A percentile compares a stretch with the other conserved stretches of the same genome.
phyloP scores from a whole-genome alignment of 73 alveolate species.

The Paramecium pentaurelia region DNA sequence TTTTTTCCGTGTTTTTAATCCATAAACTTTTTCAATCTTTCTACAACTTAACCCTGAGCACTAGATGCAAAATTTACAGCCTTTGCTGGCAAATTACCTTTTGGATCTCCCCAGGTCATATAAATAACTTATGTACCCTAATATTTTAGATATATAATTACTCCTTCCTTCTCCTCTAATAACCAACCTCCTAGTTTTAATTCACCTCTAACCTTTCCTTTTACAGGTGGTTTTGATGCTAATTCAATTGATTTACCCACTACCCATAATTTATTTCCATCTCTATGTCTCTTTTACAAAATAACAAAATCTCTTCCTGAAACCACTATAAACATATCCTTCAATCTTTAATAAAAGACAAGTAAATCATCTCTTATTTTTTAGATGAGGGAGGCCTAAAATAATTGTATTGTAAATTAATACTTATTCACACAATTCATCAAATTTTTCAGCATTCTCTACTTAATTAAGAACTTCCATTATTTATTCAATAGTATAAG shows the following conservation, averaged over 20 bases:
- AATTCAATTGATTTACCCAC: slow-evolving; percentile 1
- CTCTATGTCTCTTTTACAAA: background rate
- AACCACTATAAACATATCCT: background rate
- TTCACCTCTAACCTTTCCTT: background rate
- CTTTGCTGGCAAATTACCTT: background rate
- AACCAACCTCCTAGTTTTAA: slow-evolving; percentile 13
- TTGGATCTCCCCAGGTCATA: slow-evolving; percentile 32
- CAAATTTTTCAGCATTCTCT: background rate
- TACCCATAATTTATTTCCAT: background rate
- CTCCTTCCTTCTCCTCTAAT: slow-evolving; percentile 29
- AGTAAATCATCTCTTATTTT: background rate
- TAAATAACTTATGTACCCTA: background rate
- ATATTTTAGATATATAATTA: background rate
- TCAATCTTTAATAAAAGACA: background rate
- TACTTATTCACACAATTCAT: slow-evolving; percentile 25
- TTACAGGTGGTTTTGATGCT: background rate
- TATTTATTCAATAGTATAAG: background rate
- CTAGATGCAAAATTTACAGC: slow-evolving; percentile 9
- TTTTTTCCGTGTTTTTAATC: background rate
- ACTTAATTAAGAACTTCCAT: background rate
- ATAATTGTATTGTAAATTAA: background rate
- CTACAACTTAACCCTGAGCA: slow-evolving; percentile 34
- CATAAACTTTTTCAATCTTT: background rate
- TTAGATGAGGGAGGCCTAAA: background rate
- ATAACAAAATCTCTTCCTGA: slow-evolving; percentile 11